Evolutionary conservation across 2,329 filamentous ascomycete genomes (phyloP).

Genomic region (Penicillium fuscoglaucum): DNA sequence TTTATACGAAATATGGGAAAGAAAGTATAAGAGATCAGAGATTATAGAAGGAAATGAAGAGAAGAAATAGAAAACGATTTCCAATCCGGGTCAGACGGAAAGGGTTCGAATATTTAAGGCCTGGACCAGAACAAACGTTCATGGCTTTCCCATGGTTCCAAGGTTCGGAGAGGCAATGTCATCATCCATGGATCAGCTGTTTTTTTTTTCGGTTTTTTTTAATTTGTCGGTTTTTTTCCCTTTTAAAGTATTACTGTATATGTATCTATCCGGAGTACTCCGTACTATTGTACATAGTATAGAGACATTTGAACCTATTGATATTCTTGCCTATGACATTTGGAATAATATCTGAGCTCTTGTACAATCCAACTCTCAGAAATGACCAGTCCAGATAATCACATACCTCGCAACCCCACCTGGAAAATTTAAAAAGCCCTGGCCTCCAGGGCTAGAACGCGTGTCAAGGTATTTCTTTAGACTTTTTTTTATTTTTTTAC

Average conservation of each 20-base stretch:
- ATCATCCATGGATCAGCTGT: not conserved
- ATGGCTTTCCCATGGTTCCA: slow-evolving; percentile 1
- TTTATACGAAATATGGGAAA: not conserved
- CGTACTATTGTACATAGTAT: not conserved
- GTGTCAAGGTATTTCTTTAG: not conserved
- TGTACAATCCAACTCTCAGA: not conserved
- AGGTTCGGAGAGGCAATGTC: slow-evolving; percentile 4
- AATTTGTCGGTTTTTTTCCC: not conserved
- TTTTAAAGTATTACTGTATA: not conserved
- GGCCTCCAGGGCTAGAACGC: not conserved
- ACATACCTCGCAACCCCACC: slow-evolving; percentile 1
- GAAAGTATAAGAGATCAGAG: too few species aligned
- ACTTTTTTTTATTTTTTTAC: not conserved
- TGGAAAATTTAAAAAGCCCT: not conserved
- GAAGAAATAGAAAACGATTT: not conserved
- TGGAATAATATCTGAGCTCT: not conserved
- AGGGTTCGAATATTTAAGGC: not conserved
- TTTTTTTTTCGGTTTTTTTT: not conserved
- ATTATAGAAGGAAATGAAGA: too few species aligned
- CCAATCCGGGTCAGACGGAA: slow-evolving; percentile 3
- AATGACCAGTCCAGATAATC: slow-evolving; percentile 7
- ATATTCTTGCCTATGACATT: not conserved
- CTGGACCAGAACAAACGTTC: not conserved
- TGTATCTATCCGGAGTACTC: not conserved
- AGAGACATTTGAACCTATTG: not conserved